Evolutionary conservation across 2,329 filamentous ascomycete genomes (phyloP).

Genomic region (Aureobasidium musti): DNA sequence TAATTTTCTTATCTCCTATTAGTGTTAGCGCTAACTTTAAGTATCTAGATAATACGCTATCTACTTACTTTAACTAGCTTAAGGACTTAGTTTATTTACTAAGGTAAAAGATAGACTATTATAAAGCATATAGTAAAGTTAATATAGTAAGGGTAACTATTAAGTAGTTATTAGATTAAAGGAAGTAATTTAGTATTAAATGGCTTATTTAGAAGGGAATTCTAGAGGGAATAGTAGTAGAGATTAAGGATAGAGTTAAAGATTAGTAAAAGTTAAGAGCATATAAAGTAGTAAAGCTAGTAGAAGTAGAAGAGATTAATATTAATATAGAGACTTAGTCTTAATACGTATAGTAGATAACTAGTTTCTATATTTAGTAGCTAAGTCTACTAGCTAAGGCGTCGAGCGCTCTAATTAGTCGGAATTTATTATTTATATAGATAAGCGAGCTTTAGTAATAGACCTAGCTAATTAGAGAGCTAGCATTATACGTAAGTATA

Average conservation of each 20-base stretch:
- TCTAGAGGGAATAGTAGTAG: not conserved
- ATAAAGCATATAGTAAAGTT: not conserved
- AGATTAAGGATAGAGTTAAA: not conserved
- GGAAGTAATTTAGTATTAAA: not conserved
- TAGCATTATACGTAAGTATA: not conserved
- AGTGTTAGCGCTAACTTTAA: not conserved
- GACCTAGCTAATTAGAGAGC: not conserved
- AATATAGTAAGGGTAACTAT: not conserved
- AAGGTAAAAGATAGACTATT: not conserved
- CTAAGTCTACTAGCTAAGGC: not conserved
- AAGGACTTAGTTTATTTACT: not conserved
- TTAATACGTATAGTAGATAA: not conserved
- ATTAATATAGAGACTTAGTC: not conserved
- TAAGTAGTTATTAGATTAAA: not conserved
- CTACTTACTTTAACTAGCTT: not conserved
- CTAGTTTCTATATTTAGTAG: not conserved
- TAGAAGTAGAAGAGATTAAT: not conserved
- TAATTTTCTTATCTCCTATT: too few relatives aligned
- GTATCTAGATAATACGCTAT: not conserved
- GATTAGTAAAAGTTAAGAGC: not conserved
- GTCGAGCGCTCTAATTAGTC: not conserved
- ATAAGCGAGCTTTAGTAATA: not conserved
- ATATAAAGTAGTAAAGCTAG: not conserved
- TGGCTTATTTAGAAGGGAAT: not conserved
- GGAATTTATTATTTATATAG: not conserved